Evolutionary conservation across 2,329 filamentous ascomycete genomes (phyloP), one percentile per base, ranked within the genome.

Genomic region (Fragosphaeria purpurea): DNA sequence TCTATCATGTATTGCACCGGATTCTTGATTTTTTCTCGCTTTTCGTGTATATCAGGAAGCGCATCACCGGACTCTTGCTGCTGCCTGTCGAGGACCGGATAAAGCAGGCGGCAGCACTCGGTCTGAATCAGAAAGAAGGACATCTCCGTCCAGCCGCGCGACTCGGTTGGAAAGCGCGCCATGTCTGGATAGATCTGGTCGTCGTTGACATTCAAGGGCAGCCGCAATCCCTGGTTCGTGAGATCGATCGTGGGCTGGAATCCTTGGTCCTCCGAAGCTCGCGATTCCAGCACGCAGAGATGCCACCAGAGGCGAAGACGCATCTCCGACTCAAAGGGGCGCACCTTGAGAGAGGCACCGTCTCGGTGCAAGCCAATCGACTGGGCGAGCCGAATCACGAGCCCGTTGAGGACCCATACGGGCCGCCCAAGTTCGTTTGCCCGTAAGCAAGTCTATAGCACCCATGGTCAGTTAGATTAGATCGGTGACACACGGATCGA

Each of bases 261-360:
- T 0, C 79, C 79, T 53, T 80, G 76, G 51, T 81, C 78, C 55
- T 82, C 79, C 2, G 73, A 74, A 1, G 74, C 71, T 45, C 76
- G 65, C 4, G 70, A 67, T 50, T 81, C 77, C 0, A 76, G 65
- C 1, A 71, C 69, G 41, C 73, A 71, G 0, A 82, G 65, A 51
- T 74, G 71, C 73, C 75, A 78, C 75, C 75, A 78, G 7, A 77
- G 61, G 11, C 75, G 64, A 31, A 74, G 67, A 1, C 75, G 68
- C 61, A 77, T 72, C 57, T 79, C 76, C 12, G 75, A 67, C 50
- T 78, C 71, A 51, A 79, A 74, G 0, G 74, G 70, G 4, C 67
- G 58, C 1, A 79, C 64, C 30, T 66, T 65, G 55, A 77, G 77
- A 52, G 76, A 68, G 30, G 63, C 11, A 12, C 64, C 66, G 45